Percentiles rank a stretch among this genome's conserved stretches.
Conservation (phyloP, 2,329 filamentous ascomycete genomes). For the Monosporascus sp. region DNA sequence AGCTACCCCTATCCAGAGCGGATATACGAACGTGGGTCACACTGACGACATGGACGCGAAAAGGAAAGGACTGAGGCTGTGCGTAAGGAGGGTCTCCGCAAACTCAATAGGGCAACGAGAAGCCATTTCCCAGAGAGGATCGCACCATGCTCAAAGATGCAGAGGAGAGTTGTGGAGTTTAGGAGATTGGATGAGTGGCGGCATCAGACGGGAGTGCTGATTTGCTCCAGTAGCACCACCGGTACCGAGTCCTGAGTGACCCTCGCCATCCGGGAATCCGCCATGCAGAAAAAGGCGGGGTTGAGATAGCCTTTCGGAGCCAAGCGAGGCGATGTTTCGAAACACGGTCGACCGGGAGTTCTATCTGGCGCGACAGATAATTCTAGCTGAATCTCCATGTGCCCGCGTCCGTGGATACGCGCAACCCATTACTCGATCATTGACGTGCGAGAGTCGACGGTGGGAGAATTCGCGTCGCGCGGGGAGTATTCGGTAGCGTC, state of each 20-base stretch:
- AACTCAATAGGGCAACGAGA: not conserved
- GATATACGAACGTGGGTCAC: too few species aligned
- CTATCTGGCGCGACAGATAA: not conserved
- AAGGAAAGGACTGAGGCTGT: too few species aligned
- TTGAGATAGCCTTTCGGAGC: not conserved
- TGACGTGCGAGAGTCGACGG: too few species aligned
- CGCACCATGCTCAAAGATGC: not conserved
- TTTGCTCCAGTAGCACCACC: not conserved
- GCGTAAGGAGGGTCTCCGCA: too few species aligned
- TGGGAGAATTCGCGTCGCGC: not conserved
- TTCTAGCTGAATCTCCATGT: not conserved
- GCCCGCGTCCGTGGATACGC: not conserved
- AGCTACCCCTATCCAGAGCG: too few species aligned
- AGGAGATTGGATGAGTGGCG: not conserved
- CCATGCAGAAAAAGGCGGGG: not conserved
- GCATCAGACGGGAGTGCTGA: not conserved
- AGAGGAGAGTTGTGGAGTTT: not conserved
- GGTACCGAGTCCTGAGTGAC: not conserved
- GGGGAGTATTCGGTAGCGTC: too few species aligned
- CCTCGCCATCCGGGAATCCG: not conserved
- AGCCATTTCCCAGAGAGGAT: not conserved
- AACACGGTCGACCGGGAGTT: conserved; percentile 1
- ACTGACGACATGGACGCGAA: too few species aligned
- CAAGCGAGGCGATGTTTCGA: not conserved
- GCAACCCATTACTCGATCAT: too few species aligned